Evolutionary conservation across 192 early-diverging fungal species (phyloP), one percentile per base, ranked within the genome.

Genomic region (Backusella tuberculispora): DNA sequence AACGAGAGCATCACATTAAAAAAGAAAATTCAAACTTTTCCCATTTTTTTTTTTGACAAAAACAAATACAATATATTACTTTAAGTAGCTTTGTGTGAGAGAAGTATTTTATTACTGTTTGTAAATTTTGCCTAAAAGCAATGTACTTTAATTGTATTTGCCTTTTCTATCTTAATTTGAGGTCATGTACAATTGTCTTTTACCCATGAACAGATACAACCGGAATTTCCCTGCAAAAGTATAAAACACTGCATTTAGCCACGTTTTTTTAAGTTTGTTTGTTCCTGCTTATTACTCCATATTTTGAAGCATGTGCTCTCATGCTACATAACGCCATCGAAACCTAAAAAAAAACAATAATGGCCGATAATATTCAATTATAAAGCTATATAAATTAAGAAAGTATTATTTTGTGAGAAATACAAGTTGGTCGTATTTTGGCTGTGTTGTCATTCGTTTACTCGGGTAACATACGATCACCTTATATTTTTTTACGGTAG

Each of bases 191-290:
- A 34, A 19, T 66, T 38, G 65, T 13, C n/a, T 41, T 67, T 67
- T 37, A 19, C 38, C 37, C 38, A 67, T 60, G 21, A 60, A 60
- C 53, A 24, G 10, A 13, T 60, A 24, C 21, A 60, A 19, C 29
- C 29, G 29, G 29, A 26, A 60, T 26, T 60, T 60, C 53, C 53
- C 19, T 60, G 21, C 53, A 56, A 17, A 53, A 53, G n/a, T 19
- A 24, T 34, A 53, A 17, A 17, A 53, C 50, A 53, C 53, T 24
- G 21, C 21, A 24, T 56, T 56, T 56, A 56, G 53, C 53, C 53
- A 56, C 53, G 53, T 56, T 56, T n/a, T 56, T 56, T 56, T 56
- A 53, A 53, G 50, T 56, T 56, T 56, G 8, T 56, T 19, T 53
- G 48, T 26, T 60, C 53, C 53, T 60, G 26, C 53, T 60, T 60